Evolutionary conservation across 257 asterid genomes (phyloP).

Genomic region (Gynochthodes officinalis): DNA sequence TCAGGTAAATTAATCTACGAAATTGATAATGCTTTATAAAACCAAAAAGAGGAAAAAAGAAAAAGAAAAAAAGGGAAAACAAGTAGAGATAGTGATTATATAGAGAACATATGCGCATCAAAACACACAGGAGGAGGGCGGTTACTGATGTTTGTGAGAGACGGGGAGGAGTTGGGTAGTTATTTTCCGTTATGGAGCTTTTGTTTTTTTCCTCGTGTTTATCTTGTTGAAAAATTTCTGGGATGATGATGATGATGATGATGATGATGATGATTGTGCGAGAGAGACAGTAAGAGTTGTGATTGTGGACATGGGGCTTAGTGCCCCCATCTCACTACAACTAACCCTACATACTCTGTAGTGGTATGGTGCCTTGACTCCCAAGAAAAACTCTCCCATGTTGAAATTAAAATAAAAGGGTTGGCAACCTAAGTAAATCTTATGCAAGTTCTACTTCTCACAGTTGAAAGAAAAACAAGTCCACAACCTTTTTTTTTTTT

Average conservation of each 20-base stretch:
- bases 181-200: conserved; percentile 24
- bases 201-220: neutral
- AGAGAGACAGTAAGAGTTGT: neutral
- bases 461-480: no score
- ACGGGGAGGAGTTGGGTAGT: conserved; percentile 19
- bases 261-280: neutral
- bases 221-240: neutral
- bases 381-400: neutral
- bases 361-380: conserved; percentile 5
- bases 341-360: neutral
- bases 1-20: neutral
- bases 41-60: neutral
- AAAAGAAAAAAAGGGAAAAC: conserved; percentile 2
- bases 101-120: neutral
- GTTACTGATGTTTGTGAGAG: conserved; percentile 19
- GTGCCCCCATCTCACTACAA: neutral
- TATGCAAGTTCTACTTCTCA: no score
- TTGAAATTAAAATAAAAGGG: neutral
- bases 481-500: no score
- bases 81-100: neutral
- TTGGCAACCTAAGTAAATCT: no score
- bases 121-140: conserved; percentile 5
- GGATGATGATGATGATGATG: neutral
- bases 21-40: conserved; percentile 1
- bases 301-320: no score